Conservation (phyloP, 129 eudicot species). For the Tagetes erecta region DNA sequence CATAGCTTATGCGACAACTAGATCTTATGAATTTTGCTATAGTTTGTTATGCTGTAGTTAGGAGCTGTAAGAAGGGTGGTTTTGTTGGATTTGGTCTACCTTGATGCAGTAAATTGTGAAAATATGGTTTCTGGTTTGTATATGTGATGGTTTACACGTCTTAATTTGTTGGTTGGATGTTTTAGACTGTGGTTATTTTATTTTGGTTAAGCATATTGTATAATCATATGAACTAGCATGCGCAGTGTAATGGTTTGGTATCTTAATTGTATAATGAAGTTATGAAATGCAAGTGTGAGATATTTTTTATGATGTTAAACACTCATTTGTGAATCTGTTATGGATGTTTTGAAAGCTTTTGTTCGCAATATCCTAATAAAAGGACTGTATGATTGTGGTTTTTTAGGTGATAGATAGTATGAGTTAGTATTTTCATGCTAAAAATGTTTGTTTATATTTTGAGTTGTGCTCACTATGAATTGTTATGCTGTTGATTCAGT, state of each 20-base stretch:
- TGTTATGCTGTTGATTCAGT: not conserved
- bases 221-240: not conserved
- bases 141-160: conserved; percentile 15
- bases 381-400: not conserved
- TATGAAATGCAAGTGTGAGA: conserved; percentile 21
- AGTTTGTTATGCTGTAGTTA: not conserved
- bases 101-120: conserved; percentile 8
- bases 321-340: not conserved
- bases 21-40: conserved; percentile 30
- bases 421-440: not conserved
- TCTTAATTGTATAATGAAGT: not conserved
- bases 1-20: not conserved
- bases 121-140: not conserved
- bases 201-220: not conserved
- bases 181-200: not conserved
- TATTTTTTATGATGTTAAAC: conserved; percentile 15
- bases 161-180: conserved; percentile 5
- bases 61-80: not conserved
- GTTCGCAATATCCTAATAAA: not conserved
- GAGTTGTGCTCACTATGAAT: not conserved
- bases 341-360: not conserved
- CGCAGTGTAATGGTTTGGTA: not conserved
- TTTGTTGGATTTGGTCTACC: conserved; percentile 29
- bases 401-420: not conserved
- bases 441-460: no score